Percentiles rank a stretch among this genome's conserved stretches.
Conservation (phyloP, 768 basidiomycete species). For the Cystobasidium tubakii region DNA sequence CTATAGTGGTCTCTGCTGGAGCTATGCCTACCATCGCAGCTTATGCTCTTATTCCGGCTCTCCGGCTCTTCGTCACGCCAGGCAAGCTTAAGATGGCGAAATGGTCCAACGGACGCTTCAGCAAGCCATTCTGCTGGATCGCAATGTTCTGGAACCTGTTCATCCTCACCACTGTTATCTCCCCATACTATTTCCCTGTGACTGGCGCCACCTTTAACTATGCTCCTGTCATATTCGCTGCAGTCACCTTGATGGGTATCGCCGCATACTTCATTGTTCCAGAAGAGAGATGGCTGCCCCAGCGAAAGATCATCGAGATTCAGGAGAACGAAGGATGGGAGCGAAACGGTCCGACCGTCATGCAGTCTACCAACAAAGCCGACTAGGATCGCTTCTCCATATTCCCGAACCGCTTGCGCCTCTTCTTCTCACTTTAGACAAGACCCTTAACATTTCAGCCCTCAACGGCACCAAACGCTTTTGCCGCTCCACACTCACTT, state of each 20-base stretch:
- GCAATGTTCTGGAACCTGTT: slow-evolving; percentile 63
- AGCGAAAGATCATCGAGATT: slow-evolving; percentile 51
- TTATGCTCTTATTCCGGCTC: slow-evolving; percentile 71
- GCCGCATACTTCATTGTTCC: slow-evolving; percentile 73
- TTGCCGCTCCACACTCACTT: too few relatives aligned
- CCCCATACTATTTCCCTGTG: slow-evolving; percentile 82
- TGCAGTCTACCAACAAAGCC: not conserved
- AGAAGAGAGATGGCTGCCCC: slow-evolving; percentile 70
- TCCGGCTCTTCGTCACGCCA: slow-evolving; percentile 70
- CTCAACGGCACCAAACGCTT: too few relatives aligned
- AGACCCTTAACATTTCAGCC: too few relatives aligned
- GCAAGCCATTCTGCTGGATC: slow-evolving; percentile 63
- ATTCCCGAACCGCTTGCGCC: too few relatives aligned
- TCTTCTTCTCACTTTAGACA: too few relatives aligned
- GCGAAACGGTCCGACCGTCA: not conserved
- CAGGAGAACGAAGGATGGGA: slow-evolving; percentile 37
- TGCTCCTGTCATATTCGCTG: slow-evolving; percentile 69
- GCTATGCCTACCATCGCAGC: slow-evolving; percentile 80
- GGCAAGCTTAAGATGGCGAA: slow-evolving; percentile 65
- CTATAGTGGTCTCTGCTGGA: slow-evolving; percentile 69
- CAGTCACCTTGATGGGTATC: slow-evolving; percentile 70
- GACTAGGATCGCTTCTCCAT: not conserved
- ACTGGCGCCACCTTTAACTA: slow-evolving; percentile 74
- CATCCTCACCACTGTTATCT: slow-evolving; percentile 47
- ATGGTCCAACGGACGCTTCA: slow-evolving; percentile 65